Evolutionary conservation across 2,329 filamentous ascomycete genomes (phyloP), one percentile per base, ranked within the genome.

Genomic region (Neonectria magnoliae): DNA sequence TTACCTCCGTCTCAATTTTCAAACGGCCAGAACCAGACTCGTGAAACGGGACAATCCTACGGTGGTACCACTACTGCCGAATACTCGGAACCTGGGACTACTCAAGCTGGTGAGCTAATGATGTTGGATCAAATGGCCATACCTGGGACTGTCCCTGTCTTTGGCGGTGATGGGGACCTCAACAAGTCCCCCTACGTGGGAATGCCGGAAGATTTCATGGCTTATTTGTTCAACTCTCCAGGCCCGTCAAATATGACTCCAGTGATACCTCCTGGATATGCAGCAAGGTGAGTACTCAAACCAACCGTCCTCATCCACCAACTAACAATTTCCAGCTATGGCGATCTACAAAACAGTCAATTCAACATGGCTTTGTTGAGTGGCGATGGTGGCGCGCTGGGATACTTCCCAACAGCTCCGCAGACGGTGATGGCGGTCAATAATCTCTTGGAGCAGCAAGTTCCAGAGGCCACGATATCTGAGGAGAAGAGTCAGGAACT

Each of bases 351-450:
- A 51, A 78, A 80, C 61, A 83, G 79, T 29, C 75, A 78, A 33
- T 77, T 77, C 54, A 71, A 71, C 62, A 76, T 82, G 56, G 81
- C 86, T 4, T 87, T 87, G 65, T 81, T 85, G 47, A 80, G 81
- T 6, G 79, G 79, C 31, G 83, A 87, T 45, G 79, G 82, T 41
- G 76, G 80, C 33, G 78, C 83, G 38, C 74, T 86, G 48, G 85
- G 85, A 16, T 88, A 88, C 65, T 88, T 88, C 69, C 87, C 87
- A 36, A 82, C 85, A n/a, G 79, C 83, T 13, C 86, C 88, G 3
- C 90, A 93, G 70, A 92, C 97, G 73, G 90, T 94, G 38, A 97
- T 97, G 94, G 92, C 93, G 18, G 92, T 97, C 52, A 95, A 91
- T 62, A 97, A 91, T 72, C 85, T 97, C 42, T 85, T 97, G 27